phyloP scores from a whole-genome alignment of 352 stramenopile genomes.

The Sclerospora graminicola region DNA sequence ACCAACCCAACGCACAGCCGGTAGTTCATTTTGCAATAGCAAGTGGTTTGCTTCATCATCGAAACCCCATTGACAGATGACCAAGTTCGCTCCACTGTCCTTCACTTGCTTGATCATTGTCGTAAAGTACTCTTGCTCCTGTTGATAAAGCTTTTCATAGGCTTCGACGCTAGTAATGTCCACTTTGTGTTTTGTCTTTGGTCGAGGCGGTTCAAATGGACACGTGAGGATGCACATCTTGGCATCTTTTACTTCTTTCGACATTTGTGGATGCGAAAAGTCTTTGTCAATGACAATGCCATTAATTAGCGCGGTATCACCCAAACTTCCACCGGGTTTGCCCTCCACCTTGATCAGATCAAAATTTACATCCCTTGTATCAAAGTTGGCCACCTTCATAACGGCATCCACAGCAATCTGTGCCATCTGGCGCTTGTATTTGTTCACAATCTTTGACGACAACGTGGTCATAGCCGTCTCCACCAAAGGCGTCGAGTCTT shows the following conservation, averaged over 20 bases:
- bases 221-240: conserved; percentile 99
- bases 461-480: conserved; percentile 98
- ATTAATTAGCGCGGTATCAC: conserved; percentile 97
- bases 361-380: conserved; percentile 99
- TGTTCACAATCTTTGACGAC: conserved; percentile 98
- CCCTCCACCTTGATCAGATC: conserved; percentile 99
- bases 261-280: conserved; percentile 98
- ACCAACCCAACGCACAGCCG: conserved; percentile 97
- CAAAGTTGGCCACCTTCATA: conserved; percentile 96
- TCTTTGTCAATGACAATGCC: conserved; percentile 99
- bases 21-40: conserved; percentile 95
- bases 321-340: conserved; percentile 94
- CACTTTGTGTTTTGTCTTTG: conserved; percentile 97
- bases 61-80: conserved; percentile 99
- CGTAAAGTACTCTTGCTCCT: conserved; percentile 98
- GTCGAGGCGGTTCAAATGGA: conserved; percentile 98
- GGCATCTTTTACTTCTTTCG: conserved; percentile 94
- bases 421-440: conserved; percentile 98
- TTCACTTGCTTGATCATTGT: conserved; percentile 99
- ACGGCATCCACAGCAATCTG: conserved; percentile 98
- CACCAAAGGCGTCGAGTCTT: conserved; percentile 93
- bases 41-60: conserved; percentile 99
- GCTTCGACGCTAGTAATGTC: conserved; percentile 97
- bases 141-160: conserved; percentile 94
- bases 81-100: conserved; percentile 95